Conservation (phyloP, 2,329 filamentous ascomycete genomes). For the Coniochaeta sp. region DNA sequence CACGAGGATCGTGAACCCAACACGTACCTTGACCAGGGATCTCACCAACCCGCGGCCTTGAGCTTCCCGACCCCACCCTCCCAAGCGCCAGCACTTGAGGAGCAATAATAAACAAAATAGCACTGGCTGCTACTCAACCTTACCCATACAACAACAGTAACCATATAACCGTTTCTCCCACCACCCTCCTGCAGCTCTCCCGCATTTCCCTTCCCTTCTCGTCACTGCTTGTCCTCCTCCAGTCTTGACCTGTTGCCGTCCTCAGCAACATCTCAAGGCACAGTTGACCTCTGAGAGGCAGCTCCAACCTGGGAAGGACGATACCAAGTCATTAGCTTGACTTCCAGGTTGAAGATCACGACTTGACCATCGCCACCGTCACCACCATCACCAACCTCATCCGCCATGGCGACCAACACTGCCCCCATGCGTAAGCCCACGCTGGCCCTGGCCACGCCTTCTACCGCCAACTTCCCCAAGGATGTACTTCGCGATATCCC, state of each 20-base stretch:
- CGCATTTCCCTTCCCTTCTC: conserved; percentile 19
- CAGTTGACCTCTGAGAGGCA: conserved; percentile 22
- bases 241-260: conserved; percentile 13
- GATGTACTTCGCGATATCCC: conserved; percentile 37
- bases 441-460: conserved; percentile 55
- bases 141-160: no score
- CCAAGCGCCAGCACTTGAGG: conserved; percentile 4
- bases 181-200: conserved; percentile 17
- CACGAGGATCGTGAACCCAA: conserved; percentile 4
- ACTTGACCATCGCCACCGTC: conserved; percentile 4
- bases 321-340: conserved; percentile 38
- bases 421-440: conserved; percentile 38
- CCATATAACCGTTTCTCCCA: conserved; percentile 23
- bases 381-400: no score
- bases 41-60: neutral
- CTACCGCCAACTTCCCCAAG: conserved; percentile 52
- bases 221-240: conserved; percentile 24
- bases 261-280: conserved; percentile 21
- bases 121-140: conserved; percentile 14
- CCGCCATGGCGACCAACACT: conserved; percentile 8
- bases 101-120: conserved; percentile 12
- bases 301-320: conserved; percentile 19
- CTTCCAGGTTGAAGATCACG: conserved; percentile 18
- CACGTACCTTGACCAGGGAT: neutral
- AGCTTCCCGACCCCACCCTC: conserved; percentile 1